Percentiles rank a stretch among this genome's conserved stretches.
Conservation (phyloP, 192 early-diverging fungal genomes). For the Entrophospora sp. region DNA sequence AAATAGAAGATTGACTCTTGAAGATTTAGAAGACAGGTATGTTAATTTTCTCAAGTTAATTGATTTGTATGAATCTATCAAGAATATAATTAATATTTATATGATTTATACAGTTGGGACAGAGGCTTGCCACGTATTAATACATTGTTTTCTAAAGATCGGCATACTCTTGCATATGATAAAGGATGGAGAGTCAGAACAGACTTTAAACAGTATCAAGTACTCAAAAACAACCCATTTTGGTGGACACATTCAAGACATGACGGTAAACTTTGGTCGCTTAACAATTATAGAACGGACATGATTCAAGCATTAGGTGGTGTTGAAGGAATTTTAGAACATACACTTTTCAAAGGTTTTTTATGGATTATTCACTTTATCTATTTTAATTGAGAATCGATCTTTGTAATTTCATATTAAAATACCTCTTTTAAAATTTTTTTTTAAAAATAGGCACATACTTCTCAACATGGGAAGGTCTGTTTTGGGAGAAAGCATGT, state of each 20-base stretch:
- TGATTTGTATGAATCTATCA: too few relatives aligned
- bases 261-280: constrained; percentile 87
- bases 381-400: too few relatives aligned
- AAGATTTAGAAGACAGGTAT: constrained; percentile 98
- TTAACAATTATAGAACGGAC: constrained; percentile 97
- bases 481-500: constrained; percentile 97
- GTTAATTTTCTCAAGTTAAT: too few relatives aligned
- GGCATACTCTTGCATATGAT: constrained; percentile 98
- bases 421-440: too few relatives aligned
- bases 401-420: too few relatives aligned
- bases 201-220: constrained; percentile 97
- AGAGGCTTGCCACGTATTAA: constrained; percentile 97
- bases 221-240: constrained; percentile 92
- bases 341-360: constrained; percentile 98
- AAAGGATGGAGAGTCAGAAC: constrained; percentile 97
- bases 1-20: constrained; percentile 94
- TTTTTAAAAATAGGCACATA: too few relatives aligned
- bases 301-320: constrained; percentile 99
- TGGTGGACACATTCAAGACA: constrained; percentile 83
- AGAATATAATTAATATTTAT: too few relatives aligned
- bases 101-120: too few relatives aligned
- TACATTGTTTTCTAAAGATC: constrained; percentile 96
- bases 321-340: constrained; percentile 97
- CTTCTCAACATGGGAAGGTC: constrained; percentile 97
- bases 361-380: too few relatives aligned